A percentile compares a stretch with the other conserved stretches of the same genome.
Conservation (phyloP, 2,329 filamentous ascomycete species). For the Penicillium sp. region DNA sequence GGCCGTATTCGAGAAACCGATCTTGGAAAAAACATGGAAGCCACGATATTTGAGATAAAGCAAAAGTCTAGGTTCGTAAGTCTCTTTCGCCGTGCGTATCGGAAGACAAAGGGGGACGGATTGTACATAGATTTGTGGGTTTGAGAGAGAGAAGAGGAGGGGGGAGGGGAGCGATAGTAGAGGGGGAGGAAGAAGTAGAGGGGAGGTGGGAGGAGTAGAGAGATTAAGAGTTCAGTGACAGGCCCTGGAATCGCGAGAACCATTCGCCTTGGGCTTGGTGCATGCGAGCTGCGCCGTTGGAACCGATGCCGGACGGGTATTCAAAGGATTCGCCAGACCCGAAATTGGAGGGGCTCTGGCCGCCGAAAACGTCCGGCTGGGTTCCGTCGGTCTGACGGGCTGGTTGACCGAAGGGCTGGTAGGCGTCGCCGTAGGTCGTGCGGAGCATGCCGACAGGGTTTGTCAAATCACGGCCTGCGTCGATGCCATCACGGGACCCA, state of each 20-base stretch:
- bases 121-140: slow-evolving; percentile 2
- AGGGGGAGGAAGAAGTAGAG: neutral
- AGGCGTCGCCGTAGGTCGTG: slow-evolving; percentile 38
- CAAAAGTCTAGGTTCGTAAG: slow-evolving; percentile 11
- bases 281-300: slow-evolving; percentile 32
- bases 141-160: neutral
- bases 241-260: slow-evolving; percentile 65
- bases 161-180: neutral
- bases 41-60: neutral
- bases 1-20: neutral
- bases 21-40: neutral
- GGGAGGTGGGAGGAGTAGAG: too few species aligned
- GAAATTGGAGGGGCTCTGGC: slow-evolving; percentile 34
- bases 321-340: slow-evolving; percentile 43
- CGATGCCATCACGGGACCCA: slow-evolving; percentile 32
- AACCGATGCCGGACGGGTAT: slow-evolving; percentile 37
- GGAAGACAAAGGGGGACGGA: neutral
- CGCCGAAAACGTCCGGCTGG: slow-evolving; percentile 39
- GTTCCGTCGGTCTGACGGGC: slow-evolving; percentile 34
- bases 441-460: slow-evolving; percentile 34
- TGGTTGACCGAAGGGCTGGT: slow-evolving; percentile 37
- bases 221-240: slow-evolving; percentile 65
- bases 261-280: slow-evolving; percentile 55
- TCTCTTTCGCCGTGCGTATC: slow-evolving; percentile 3
- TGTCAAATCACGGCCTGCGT: slow-evolving; percentile 30